Conservation (phyloP, 495 filamentous ascomycete species). For the Rostrohypoxylon terebratum region DNA sequence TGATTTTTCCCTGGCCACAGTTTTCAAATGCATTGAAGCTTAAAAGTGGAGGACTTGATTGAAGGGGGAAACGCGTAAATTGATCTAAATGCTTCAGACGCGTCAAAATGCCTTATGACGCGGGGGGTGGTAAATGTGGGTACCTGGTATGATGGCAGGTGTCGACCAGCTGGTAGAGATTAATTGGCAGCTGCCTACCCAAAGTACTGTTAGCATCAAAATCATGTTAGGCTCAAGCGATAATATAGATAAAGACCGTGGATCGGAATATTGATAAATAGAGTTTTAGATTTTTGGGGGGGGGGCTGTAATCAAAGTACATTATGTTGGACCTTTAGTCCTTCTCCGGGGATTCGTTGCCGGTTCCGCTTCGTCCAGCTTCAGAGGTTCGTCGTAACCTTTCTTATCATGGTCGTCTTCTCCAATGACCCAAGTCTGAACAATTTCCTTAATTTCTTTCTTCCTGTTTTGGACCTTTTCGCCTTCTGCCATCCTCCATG, state of each 20-base stretch:
- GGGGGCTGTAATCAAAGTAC: no score
- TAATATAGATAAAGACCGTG: background rate
- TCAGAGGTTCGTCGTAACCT: slow-evolving; percentile 55
- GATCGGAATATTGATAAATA: background rate
- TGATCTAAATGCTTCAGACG: slow-evolving; percentile 23
- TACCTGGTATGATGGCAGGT: background rate
- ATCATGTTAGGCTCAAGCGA: background rate
- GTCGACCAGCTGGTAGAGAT: slow-evolving; percentile 12
- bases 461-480: slow-evolving; percentile 71
- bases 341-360: slow-evolving; percentile 51
- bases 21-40: background rate
- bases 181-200: slow-evolving; percentile 14
- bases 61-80: slow-evolving; percentile 44
- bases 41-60: background rate
- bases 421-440: slow-evolving; percentile 77
- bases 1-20: background rate
- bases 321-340: slow-evolving; percentile 37
- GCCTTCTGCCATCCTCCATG: slow-evolving; percentile 79
- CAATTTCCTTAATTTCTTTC: slow-evolving; percentile 76
- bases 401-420: slow-evolving; percentile 52
- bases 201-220: background rate
- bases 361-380: slow-evolving; percentile 18
- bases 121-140: slow-evolving; percentile 18
- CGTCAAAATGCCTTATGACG: slow-evolving; percentile 36
- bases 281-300: slow-evolving; percentile 3